Evolutionary conservation across 148 eudicot genomes (phyloP), one percentile per base, ranked within the genome.

Genomic region (Euryodendron excelsum): DNA sequence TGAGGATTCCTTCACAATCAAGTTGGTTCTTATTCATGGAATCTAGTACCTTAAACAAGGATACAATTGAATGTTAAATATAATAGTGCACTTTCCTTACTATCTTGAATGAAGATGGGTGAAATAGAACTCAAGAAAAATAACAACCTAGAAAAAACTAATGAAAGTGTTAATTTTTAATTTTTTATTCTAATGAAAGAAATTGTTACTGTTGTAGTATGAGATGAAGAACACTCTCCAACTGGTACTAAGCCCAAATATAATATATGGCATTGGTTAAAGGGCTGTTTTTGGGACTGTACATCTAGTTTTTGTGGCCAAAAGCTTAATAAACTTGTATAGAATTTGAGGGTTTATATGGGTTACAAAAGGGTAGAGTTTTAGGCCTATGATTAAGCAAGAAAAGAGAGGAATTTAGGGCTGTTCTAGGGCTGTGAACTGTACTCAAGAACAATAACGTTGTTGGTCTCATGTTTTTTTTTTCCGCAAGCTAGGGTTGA

Each of bases 1-100:
- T 53, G 85, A 82, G 68, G 85, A 84, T 65, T 82, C 86, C 23
- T 94, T 94, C 84, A 80, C 82, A 68, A 81, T 94, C 78, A 94
- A 86, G 97, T 93, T 82, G 36, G 89, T 80, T 79, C 75, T 74
- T 71, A 47, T 72, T 31, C 62, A 47, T 76, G 44, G 37, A 77
- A 52, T 21, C 53, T 31, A 21, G 47, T 72, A 23, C 3, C 20
- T 74, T 23, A 25, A n/a, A 15, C 36, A 30, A 39, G 53, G 55
- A 74, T 74, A 25, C 39, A 5, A 74, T 60, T 61, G 37, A 73
- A n/a, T 44, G 37, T 60, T 60, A 45, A 31, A 27, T 61, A 25
- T 63, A 9, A 41, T 47, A 1, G 28, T 37, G n/a, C 65, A 6
- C 53, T 37, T 74, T 25, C 20, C 53, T 37, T 74, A 18, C 65